A percentile compares a stretch with the other conserved stretches of the same genome.
phyloP scores from a whole-genome alignment of 2,329 filamentous ascomycete genomes.

The Venturiaceae sp. region DNA sequence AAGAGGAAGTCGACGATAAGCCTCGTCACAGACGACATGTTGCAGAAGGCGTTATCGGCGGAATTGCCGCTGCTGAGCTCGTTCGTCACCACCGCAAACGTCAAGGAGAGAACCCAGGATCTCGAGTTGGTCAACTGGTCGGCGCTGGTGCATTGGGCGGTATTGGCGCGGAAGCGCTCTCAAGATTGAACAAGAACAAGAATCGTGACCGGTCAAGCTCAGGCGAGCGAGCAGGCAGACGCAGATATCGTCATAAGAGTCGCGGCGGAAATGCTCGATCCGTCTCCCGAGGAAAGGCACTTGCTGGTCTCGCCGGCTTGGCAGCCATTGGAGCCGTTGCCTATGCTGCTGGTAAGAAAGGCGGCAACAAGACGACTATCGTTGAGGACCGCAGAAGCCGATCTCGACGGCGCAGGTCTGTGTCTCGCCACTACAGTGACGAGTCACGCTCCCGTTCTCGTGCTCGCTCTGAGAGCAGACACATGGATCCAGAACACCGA shows the following conservation, averaged over 20 bases:
- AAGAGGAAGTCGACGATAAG: slow-evolving; percentile 26
- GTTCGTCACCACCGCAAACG: slow-evolving; percentile 47
- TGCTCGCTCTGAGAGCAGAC: slow-evolving; percentile 21
- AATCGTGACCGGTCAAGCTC: slow-evolving; percentile 36
- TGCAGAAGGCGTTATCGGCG: slow-evolving; percentile 52
- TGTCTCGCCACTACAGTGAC: slow-evolving; percentile 15
- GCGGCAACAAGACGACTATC: slow-evolving; percentile 22
- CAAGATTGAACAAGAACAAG: slow-evolving; percentile 32
- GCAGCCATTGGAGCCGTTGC: slow-evolving; percentile 51
- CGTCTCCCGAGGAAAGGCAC: slow-evolving; percentile 33
- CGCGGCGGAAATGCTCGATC: slow-evolving; percentile 10
- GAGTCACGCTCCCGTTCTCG: neutral
- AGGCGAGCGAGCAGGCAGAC: slow-evolving; percentile 18
- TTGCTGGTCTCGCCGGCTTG: slow-evolving; percentile 50
- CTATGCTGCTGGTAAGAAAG: slow-evolving; percentile 40
- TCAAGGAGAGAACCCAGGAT: slow-evolving; percentile 44
- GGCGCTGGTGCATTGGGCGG: slow-evolving; percentile 54
- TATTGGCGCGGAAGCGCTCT: slow-evolving; percentile 49
- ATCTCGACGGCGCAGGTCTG: slow-evolving; percentile 29
- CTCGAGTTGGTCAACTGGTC: slow-evolving; percentile 41
- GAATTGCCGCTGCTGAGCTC: slow-evolving; percentile 50
- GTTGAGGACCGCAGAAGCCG: slow-evolving; percentile 36
- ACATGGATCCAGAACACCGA: slow-evolving; percentile 38
- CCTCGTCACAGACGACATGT: slow-evolving; percentile 46
- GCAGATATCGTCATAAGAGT: slow-evolving; percentile 12